Evolutionary conservation across 768 basidiomycete genomes (phyloP), one percentile per base, ranked within the genome.

Genomic region (Pisolithus tinctorius): DNA sequence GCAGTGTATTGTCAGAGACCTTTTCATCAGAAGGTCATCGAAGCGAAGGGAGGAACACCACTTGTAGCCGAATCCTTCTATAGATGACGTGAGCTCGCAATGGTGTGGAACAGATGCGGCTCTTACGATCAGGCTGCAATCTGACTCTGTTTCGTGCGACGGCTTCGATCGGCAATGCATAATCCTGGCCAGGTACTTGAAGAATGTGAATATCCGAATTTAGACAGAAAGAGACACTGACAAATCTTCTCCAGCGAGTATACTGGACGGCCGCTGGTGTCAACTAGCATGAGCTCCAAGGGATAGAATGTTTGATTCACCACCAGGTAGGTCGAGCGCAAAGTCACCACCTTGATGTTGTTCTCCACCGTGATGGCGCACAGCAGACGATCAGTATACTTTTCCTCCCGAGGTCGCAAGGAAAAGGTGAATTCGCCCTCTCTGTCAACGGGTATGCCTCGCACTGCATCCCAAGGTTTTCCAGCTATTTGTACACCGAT

Each of bases 11-110:
- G 89, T 86, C 41, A 94, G 82, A 40, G 71, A 80, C 61, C 73
- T 81, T 55, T 74, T 80, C 3, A 78, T 68, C 23, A 93, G 71
- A 1, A 99, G 72, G 57, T 96, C 93, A 58, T 96, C 91, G 80
- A 93, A 94, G 47, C 88, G 82, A 38, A 94, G 79, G 3, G 93
- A 81, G 41, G 79, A 69, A 43, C 88, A 93, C 94, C 94, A 98
- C 61, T 82, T 86, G 69, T 96, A 97, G 17, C 93, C 93, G 62
- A 98, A 97, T 14, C 96, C 96, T 67, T 92, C 94, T 96, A 59
- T 20, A 45, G 44, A 13, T 37, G 25, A 11, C 9, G 44, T 17
- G 13, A 29, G 47, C 58, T 34, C 6, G 51, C 37, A 44, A 51
- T 40, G 55, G 47, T 41, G 11, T 13, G 17, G 27, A 13, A n/a